Percentiles rank a stretch among this genome's conserved stretches.
phyloP scores from a whole-genome alignment of 805 yeast species.

The Nakazawaea siamensis region DNA sequence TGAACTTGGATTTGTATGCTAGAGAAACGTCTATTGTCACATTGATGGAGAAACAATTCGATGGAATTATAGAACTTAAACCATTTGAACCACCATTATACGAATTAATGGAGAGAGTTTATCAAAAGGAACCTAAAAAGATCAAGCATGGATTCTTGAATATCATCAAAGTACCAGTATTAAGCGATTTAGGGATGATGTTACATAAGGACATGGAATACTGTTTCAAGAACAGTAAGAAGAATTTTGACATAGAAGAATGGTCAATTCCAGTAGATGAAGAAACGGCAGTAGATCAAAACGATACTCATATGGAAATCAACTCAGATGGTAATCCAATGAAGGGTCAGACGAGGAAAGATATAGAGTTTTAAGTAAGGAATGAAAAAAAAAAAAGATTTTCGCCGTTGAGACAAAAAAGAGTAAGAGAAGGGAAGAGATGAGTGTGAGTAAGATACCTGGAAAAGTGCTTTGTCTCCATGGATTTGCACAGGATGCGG shows the following conservation, averaged over 20 bases:
- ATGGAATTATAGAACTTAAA: constrained; percentile 63
- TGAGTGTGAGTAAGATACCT: constrained; percentile 14
- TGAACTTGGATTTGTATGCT: constrained; percentile 62
- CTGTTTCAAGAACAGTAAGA: constrained; percentile 79
- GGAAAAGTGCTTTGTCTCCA: constrained; percentile 76
- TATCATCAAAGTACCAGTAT: constrained; percentile 59
- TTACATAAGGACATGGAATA: constrained; percentile 63
- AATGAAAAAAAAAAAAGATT: background rate
- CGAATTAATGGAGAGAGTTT: constrained; percentile 57
- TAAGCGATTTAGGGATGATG: constrained; percentile 78
- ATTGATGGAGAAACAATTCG: constrained; percentile 51
- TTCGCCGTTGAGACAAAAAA: background rate
- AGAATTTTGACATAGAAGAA: constrained; percentile 77
- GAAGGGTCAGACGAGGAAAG: constrained; percentile 7
- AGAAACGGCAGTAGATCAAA: constrained; percentile 34
- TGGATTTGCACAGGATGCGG: constrained; percentile 83
- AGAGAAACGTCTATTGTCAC: constrained; percentile 38
- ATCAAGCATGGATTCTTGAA: constrained; percentile 84
- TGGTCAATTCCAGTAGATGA: constrained; percentile 98
- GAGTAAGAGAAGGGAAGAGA: background rate
- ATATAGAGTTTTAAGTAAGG: constrained; percentile 3
- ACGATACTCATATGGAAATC: constrained; percentile 1
- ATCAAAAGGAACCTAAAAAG: constrained; percentile 63
- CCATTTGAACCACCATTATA: constrained; percentile 76
- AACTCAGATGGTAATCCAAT: constrained; percentile 5